These are phyloP conservation scores for Leccinum fallax DNA, from an alignment of 1,284 basidiomycete species.

Conservation along the genomic window DNA sequence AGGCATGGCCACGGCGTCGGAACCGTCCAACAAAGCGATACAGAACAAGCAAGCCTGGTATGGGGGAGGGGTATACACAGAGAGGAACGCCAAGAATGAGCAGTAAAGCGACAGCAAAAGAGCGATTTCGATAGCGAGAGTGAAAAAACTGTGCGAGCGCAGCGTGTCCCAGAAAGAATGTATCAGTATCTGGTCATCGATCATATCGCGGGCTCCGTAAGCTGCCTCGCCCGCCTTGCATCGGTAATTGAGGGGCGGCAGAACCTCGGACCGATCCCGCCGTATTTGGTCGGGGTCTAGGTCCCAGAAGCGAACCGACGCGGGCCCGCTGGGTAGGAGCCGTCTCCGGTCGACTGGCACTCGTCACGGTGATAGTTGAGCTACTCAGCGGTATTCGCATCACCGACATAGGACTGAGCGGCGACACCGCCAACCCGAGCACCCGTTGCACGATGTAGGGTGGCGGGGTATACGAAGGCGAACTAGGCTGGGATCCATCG, in stretches of 20 bases:
- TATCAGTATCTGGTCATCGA: background rate
- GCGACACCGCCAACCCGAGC: slow-evolving; percentile 30
- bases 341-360: slow-evolving; percentile 10
- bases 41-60: background rate
- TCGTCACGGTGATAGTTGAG: background rate
- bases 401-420: slow-evolving; percentile 17
- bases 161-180: slow-evolving; percentile 24
- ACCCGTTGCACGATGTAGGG: slow-evolving; percentile 37
- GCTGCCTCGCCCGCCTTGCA: slow-evolving; percentile 33
- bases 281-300: slow-evolving; percentile 28
- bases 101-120: slow-evolving; percentile 3
- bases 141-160: background rate
- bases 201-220: slow-evolving; percentile 17
- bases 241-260: slow-evolving; percentile 30
- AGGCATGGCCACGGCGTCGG: background rate
- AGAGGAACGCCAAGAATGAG: background rate
- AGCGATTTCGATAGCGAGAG: slow-evolving; percentile 8
- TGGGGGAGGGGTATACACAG: slow-evolving; percentile 26
- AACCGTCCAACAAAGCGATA: background rate
- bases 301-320: slow-evolving; percentile 31
- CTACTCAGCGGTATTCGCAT: background rate
- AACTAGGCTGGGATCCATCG: slow-evolving; percentile 23
- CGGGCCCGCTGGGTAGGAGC: slow-evolving; percentile 13
- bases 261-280: slow-evolving; percentile 25
- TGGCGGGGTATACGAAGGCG: slow-evolving; percentile 20